Base-by-base conservation (phyloP, 2,329 filamentous ascomycete genomes). In the Ascochyta clinopodiicola region DNA sequence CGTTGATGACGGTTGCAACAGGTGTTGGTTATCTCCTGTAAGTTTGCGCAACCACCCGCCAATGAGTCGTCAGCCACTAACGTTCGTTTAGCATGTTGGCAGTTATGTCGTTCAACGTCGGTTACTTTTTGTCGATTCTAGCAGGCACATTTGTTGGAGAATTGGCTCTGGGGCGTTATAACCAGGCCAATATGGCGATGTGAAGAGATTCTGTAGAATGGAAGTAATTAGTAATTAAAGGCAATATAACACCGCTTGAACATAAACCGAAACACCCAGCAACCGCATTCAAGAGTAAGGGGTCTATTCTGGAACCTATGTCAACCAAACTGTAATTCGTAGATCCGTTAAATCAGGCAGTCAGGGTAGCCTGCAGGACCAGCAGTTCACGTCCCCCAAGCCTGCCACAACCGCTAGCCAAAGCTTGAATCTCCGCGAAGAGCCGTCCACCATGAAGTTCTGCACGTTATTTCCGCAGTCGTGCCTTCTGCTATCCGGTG, bases 21-120 rank as follows among this genome's bases (percentile, higher is more conserved):
- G 91, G 86, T 7, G 84, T 96, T 39, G 89, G 88, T 12, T 96
- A 96, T 77, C 79, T 96, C 29, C 86, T 96, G 92, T 96, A 79
- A 84, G 91, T 86, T 31, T 31, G 37, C 21, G 15, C 39, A 19
- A 4, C 35, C 49, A 17, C 15, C 32, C 34, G 47, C 9, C 12
- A 36, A 15, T 13, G 37, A 36, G 24, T 25, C 3, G 29, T 31
- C 29, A 21, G 17, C 27, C 47, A 25, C 70, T 74, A 67, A 72
- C 17, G 17, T 22, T 47, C 49, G 45, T 17, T 34, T 65, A 96
- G 92, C 56, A 96, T 96, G 92, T 79, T 96, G 78, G 91, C 90
- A 13, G 89, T 96, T 71, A 96, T 95, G 91, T 93, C 90, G 1
- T 86, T 91, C 80, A 95, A 95, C 66, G 84, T 94, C 15, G 91